Conservation (phyloP, 1,284 basidiomycete genomes). For the Butyriboletus appendiculatus region DNA sequence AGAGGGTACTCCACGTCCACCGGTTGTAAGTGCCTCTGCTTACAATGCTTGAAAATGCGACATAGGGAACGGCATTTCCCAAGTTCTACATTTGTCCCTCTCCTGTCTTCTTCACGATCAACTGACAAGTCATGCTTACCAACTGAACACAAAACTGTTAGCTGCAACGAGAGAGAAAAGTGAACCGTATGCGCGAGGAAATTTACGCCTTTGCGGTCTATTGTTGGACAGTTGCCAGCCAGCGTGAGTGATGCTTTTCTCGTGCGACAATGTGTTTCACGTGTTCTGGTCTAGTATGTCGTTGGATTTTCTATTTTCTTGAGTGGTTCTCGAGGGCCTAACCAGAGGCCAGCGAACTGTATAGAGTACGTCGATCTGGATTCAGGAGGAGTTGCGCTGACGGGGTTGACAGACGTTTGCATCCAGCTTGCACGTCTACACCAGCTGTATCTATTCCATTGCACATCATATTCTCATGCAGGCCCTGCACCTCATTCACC, state of each 20-base stretch:
- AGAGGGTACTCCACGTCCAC: constrained; percentile 14
- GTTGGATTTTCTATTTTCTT: constrained; percentile 26
- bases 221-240: constrained; percentile 24
- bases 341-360: constrained; percentile 14
- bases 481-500: constrained; percentile 17
- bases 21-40: constrained; percentile 30
- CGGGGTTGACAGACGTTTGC: constrained; percentile 5
- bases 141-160: constrained; percentile 21
- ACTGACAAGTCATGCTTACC: constrained; percentile 22
- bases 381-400: constrained; percentile 6
- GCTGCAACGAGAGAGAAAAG: constrained; percentile 17
- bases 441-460: constrained; percentile 28
- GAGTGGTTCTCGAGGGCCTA: constrained; percentile 27
- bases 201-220: constrained; percentile 17
- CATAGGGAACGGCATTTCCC: constrained; percentile 7
- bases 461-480: constrained; percentile 27
- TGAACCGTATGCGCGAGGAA: constrained; percentile 8
- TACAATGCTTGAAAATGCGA: constrained; percentile 15
- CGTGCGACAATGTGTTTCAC: not conserved
- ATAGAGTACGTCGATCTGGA: constrained; percentile 7
- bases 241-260: constrained; percentile 22
- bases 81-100: constrained; percentile 7
- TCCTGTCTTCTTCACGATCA: constrained; percentile 14
- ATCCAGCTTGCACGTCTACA: constrained; percentile 8
- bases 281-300: constrained; percentile 16